Percentiles rank a stretch among this genome's conserved stretches.
These are phyloP conservation scores for Warburgia ugandensis DNA, from an alignment of 164 flowering plant species.

Conservation along the genomic window DNA sequence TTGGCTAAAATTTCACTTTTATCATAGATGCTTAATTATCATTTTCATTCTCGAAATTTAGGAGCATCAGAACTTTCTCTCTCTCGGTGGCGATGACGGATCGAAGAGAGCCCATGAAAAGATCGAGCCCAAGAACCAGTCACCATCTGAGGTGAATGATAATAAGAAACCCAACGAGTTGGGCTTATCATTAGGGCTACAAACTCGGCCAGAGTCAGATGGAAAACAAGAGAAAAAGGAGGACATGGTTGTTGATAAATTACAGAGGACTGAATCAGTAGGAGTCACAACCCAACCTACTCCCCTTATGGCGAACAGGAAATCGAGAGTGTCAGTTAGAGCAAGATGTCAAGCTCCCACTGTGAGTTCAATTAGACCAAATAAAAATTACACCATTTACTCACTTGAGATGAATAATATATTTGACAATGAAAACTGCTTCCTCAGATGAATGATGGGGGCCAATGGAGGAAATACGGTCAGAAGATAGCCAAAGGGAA, in stretches of 20 bases:
- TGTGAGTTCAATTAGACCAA: constrained; percentile 29
- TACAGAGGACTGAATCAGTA: constrained; percentile 19
- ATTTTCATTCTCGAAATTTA: constrained; percentile 9
- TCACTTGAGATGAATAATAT: too few species aligned
- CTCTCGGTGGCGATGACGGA: constrained; percentile 17
- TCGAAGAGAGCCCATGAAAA: constrained; percentile 4
- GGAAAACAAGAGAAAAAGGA: constrained; percentile 15
- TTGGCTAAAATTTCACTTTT: background rate
- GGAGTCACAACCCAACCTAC: constrained; percentile 26
- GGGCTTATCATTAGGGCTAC: constrained; percentile 51
- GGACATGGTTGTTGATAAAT: constrained; percentile 18
- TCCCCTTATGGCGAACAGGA: constrained; percentile 33
- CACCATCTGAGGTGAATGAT: constrained; percentile 11
- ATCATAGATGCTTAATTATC: background rate
- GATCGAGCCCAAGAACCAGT: constrained; percentile 6
- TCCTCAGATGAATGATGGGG: constrained; percentile 78
- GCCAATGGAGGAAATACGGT: constrained; percentile 84
- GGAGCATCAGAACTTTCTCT: constrained; percentile 35
- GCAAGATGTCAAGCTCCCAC: constrained; percentile 74
- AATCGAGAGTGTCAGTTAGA: constrained; percentile 82
- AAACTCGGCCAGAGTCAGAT: constrained; percentile 12
- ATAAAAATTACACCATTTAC: too few species aligned
- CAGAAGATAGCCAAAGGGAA: constrained; percentile 74
- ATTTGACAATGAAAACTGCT: too few species aligned
- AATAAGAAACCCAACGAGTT: constrained; percentile 24